These are phyloP conservation scores for Aspergillus luchuensis DNA, from an alignment of 2,329 filamentous ascomycete genomes.

Conservation along the genomic window DNA sequence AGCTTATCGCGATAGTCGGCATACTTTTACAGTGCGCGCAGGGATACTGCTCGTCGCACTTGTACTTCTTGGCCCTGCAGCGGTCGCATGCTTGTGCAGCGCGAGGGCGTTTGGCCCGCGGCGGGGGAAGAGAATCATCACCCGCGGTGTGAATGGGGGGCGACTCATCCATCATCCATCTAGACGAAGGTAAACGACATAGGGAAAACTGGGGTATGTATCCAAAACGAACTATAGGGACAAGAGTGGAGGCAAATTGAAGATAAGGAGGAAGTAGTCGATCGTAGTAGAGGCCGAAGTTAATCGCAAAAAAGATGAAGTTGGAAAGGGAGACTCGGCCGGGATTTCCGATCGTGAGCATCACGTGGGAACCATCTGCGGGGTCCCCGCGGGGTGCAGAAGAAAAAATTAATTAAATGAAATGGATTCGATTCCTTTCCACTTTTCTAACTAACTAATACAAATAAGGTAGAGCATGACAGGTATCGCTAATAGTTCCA, in stretches of 20 bases:
- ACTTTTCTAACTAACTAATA: no score
- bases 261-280: no score
- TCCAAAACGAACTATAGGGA: no score
- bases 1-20: constrained; percentile 12
- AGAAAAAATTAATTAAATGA: background rate
- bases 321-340: background rate
- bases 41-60: constrained; percentile 50
- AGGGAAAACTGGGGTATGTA: background rate
- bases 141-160: constrained; percentile 11
- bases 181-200: constrained; percentile 1
- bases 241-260: no score
- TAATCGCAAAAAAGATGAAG: no score
- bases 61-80: constrained; percentile 53
- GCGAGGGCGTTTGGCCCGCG: constrained; percentile 41
- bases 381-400: background rate
- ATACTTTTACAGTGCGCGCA: constrained; percentile 50
- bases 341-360: background rate
- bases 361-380: background rate
- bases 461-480: background rate
- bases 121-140: constrained; percentile 22
- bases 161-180: constrained; percentile 43
- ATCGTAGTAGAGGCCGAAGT: no score
- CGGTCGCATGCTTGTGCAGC: constrained; percentile 51
- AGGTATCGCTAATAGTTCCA: background rate
- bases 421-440: no score